These are phyloP conservation scores for Zymoseptoria pseudotritici DNA, from an alignment of 2,329 filamentous ascomycete species.

Conservation along the genomic window DNA sequence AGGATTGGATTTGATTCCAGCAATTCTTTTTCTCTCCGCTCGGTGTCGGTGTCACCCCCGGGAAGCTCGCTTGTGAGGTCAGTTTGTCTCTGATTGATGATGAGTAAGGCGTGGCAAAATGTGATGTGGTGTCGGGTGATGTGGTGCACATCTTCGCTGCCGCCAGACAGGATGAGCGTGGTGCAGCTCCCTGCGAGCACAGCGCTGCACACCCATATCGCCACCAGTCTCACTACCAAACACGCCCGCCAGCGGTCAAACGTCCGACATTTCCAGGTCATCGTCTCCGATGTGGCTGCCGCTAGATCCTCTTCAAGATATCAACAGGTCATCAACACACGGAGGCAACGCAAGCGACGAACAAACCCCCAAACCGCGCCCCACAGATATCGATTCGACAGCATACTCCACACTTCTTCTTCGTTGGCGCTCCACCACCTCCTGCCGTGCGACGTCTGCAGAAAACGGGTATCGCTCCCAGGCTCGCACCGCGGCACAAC, in stretches of 20 bases:
- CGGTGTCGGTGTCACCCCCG: not conserved
- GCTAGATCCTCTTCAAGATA: not conserved
- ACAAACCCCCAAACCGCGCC: not conserved
- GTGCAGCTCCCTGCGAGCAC: not conserved
- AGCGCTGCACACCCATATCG: not conserved
- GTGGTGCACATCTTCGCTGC: not conserved
- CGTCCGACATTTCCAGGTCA: not conserved
- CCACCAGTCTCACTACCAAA: not conserved
- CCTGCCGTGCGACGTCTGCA: not conserved
- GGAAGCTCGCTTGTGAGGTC: not conserved
- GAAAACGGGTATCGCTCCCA: not conserved
- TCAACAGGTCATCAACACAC: not conserved
- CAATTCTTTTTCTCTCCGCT: not conserved
- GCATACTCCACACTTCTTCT: not conserved
- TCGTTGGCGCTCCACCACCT: not conserved
- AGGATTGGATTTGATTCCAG: not conserved
- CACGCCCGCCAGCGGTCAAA: not conserved
- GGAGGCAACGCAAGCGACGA: not conserved
- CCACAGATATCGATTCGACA: not conserved
- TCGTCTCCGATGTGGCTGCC: not conserved
- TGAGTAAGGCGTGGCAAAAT: not conserved
- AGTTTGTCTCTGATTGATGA: not conserved
- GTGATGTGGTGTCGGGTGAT: not conserved
- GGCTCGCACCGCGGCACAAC: not conserved
- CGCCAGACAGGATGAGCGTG: not conserved